phyloP scores from a whole-genome alignment of 306 rosid genomes.

The Dryas alaskensis region DNA sequence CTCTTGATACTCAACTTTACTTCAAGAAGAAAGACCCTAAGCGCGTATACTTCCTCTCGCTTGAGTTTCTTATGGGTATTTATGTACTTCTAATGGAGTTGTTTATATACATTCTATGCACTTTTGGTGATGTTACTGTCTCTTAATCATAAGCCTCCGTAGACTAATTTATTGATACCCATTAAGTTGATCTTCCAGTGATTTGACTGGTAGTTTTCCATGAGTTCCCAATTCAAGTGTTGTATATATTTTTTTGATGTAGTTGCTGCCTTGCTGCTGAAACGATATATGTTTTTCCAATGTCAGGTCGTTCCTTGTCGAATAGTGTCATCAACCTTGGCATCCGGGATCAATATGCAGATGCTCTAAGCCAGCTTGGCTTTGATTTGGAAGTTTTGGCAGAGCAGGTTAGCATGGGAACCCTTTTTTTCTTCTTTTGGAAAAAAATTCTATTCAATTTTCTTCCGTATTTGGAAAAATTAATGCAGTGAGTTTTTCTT shows the following conservation, averaged over 20 bases:
- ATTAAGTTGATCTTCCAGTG: not conserved
- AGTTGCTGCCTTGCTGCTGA: not conserved
- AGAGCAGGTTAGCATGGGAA: slow-evolving; percentile 47
- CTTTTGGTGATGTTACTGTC: not conserved
- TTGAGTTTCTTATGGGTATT: slow-evolving; percentile 81
- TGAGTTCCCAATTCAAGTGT: not conserved
- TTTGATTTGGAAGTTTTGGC: slow-evolving; percentile 78
- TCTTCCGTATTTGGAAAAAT: not conserved
- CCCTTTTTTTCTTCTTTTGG: not conserved
- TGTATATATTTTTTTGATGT: not conserved
- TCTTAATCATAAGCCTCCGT: not conserved
- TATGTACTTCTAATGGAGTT: not conserved
- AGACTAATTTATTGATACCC: not conserved
- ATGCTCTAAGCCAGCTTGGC: slow-evolving; percentile 74
- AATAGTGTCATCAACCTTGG: slow-evolving; percentile 78
- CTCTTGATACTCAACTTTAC: slow-evolving; percentile 60
- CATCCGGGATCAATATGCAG: slow-evolving; percentile 65
- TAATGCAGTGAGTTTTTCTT: not conserved
- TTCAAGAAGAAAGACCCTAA: slow-evolving; percentile 69
- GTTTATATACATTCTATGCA: not conserved
- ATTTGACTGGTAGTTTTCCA: not conserved
- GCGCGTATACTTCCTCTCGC: slow-evolving; percentile 77
- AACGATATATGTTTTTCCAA: slow-evolving; percentile 23
- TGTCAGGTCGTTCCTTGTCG: slow-evolving; percentile 70
- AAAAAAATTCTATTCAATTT: not conserved